Evolutionary conservation across 2,329 filamentous ascomycete species (phyloP).

Genomic region (Elsinoe ampelina): DNA sequence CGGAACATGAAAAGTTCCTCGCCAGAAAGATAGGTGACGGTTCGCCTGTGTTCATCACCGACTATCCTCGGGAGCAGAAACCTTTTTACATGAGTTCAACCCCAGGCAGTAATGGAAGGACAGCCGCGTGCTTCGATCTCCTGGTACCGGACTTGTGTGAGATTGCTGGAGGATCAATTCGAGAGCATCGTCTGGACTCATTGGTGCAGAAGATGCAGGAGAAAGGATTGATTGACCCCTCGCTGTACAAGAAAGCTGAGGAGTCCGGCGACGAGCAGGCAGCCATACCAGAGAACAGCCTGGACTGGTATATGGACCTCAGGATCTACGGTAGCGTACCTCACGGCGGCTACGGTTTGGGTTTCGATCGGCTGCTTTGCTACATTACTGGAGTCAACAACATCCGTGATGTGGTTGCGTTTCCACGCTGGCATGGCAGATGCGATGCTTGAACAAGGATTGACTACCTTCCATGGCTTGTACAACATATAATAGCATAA

Average conservation of each 20-base stretch:
- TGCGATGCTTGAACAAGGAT: slow-evolving; percentile 33
- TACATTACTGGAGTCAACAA: slow-evolving; percentile 76
- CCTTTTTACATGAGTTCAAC: slow-evolving; percentile 79
- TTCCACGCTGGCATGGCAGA: slow-evolving; percentile 62
- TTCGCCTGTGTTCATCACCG: slow-evolving; percentile 76
- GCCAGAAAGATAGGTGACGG: slow-evolving; percentile 56
- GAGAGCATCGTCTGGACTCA: slow-evolving; percentile 65
- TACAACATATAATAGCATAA: not conserved
- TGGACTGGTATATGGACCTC: slow-evolving; percentile 84
- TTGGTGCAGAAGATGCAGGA: slow-evolving; percentile 62
- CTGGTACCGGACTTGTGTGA: slow-evolving; percentile 79
- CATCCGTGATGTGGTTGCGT: slow-evolving; percentile 75
- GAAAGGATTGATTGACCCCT: slow-evolving; percentile 45
- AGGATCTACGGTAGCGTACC: slow-evolving; percentile 84
- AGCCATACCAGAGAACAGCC: slow-evolving; percentile 21
- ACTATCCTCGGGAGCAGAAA: slow-evolving; percentile 84
- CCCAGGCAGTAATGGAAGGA: slow-evolving; percentile 30
- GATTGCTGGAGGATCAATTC: slow-evolving; percentile 79
- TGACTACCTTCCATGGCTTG: slow-evolving; percentile 21
- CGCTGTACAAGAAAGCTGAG: slow-evolving; percentile 1
- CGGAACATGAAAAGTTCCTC: slow-evolving; percentile 87
- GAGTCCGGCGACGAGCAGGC: not conserved
- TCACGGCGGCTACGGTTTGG: slow-evolving; percentile 83
- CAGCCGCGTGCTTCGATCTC: slow-evolving; percentile 85
- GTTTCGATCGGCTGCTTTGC: slow-evolving; percentile 76